These are phyloP conservation scores for Alternaria viburni DNA, from an alignment of 2,329 filamentous ascomycete species.

Conservation along the genomic window DNA sequence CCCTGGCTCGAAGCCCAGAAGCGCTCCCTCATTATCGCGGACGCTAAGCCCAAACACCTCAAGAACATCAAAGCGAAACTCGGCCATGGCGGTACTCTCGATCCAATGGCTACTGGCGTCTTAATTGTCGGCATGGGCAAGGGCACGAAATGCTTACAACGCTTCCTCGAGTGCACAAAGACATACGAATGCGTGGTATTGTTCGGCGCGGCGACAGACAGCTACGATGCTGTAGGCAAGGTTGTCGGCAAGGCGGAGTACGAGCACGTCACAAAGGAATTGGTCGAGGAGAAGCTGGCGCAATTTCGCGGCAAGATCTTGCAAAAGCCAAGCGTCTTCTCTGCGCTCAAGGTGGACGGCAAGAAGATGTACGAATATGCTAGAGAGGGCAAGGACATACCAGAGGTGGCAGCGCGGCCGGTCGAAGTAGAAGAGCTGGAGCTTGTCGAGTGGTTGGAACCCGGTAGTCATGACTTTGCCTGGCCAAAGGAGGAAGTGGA, in stretches of 20 bases:
- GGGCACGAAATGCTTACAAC: conserved; percentile 81
- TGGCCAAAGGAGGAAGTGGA: conserved; percentile 83
- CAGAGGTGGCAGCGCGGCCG: conserved; percentile 81
- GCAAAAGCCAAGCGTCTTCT: conserved; percentile 92
- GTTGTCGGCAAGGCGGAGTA: conserved; percentile 77
- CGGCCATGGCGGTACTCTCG: conserved; percentile 93
- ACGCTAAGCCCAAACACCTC: conserved; percentile 62
- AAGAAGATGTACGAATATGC: conserved; percentile 97
- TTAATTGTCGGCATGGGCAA: conserved; percentile 86
- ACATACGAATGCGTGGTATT: conserved; percentile 88
- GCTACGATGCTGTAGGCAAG: conserved; percentile 87
- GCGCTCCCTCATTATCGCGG: conserved; percentile 62
- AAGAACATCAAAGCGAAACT: conserved; percentile 75
- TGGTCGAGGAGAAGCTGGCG: conserved; percentile 77
- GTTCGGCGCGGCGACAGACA: conserved; percentile 92
- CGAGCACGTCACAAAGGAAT: conserved; percentile 78
- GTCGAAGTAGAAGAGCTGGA: conserved; percentile 81
- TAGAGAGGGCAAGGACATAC: conserved; percentile 83
- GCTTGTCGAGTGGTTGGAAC: conserved; percentile 81
- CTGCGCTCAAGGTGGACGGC: conserved; percentile 88
- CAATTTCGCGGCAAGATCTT: conserved; percentile 82
- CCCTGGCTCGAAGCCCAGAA: conserved; percentile 74
- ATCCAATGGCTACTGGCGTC: conserved; percentile 91
- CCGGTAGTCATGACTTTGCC: conserved; percentile 76
- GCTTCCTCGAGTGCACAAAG: conserved; percentile 89